Base-by-base conservation (phyloP, 2,329 filamentous ascomycete species). In the Arachnopeziza araneosa region DNA sequence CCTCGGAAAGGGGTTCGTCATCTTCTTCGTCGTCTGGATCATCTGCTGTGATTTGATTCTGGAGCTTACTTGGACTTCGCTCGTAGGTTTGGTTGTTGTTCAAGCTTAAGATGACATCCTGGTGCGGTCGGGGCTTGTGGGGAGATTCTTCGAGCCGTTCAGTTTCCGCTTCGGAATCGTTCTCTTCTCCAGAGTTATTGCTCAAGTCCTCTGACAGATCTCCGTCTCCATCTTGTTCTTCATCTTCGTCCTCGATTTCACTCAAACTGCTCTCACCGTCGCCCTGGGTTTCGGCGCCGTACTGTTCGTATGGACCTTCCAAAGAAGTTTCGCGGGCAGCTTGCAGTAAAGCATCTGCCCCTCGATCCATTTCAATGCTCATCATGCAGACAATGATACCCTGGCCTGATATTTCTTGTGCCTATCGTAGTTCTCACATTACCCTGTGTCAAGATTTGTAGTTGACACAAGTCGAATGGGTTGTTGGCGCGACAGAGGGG, bases 121-220 rank as follows among this genome's bases (percentile, higher is more conserved):
- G 80, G 68, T 84, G 81, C 53, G 69, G 70, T 66, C 85, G 80
- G 70, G 81, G 76, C 69, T 80, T 89, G 64, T 85, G 84, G 21
- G 93, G 92, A n/a, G 91, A 96, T 70, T 90, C 87, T 71, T 95
- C 95, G 62, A 99, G 82, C 61, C 95, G 87, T 76, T 97, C 93
- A 1, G 93, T 98, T 76, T 97, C 93, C 36, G 93, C 93, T 75
- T 98, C 93, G 2, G 93, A 88, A 68, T 89, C 86, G 58, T 82
- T 81, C 56, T 87, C 83, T 32, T 88, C 66, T 73, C 84, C 84
- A 44, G 68, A 67, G 66, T 75, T 57, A 70, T 76, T 60, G 72
- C 75, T 69, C 30, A 68, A 61, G 6, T 68, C 67, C 26, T 72
- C 67, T 17, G 67, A 69, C 22, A 71, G 75, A 61, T 70, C 73